Conservation (phyloP, 768 basidiomycete genomes). For the Gautieria morchelliformis region DNA sequence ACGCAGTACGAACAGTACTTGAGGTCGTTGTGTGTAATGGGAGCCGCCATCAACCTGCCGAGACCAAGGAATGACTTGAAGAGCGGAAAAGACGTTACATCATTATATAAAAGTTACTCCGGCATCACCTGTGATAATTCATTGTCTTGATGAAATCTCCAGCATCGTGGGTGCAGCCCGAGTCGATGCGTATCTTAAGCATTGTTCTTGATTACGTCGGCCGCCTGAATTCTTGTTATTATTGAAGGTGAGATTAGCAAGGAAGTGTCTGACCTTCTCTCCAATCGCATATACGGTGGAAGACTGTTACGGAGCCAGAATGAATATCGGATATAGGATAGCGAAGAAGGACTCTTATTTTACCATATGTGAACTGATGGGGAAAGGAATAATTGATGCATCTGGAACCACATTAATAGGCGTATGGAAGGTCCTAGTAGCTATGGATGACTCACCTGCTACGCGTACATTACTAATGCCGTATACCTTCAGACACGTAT, state of each 20-base stretch:
- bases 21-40: no score
- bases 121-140: not conserved
- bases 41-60: no score
- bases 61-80: no score
- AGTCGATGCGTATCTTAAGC: not conserved
- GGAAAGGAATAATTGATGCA: slow-evolving; percentile 1
- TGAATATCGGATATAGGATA: not conserved
- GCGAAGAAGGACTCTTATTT: not conserved
- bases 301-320: not conserved
- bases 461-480: slow-evolving; percentile 20
- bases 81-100: no score
- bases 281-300: slow-evolving; percentile 11
- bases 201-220: slow-evolving; percentile 5
- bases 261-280: slow-evolving; percentile 6
- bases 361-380: not conserved
- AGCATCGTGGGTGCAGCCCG: not conserved
- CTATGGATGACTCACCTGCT: slow-evolving; percentile 4
- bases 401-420: not conserved
- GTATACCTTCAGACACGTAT: slow-evolving; percentile 17
- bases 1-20: no score
- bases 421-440: no score
- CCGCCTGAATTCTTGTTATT: not conserved
- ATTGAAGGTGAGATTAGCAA: not conserved
- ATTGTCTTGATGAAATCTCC: not conserved
- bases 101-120: no score